Evolutionary conservation across 805 yeast genomes (phyloP).

Genomic region (Saturnispora hagleri): DNA sequence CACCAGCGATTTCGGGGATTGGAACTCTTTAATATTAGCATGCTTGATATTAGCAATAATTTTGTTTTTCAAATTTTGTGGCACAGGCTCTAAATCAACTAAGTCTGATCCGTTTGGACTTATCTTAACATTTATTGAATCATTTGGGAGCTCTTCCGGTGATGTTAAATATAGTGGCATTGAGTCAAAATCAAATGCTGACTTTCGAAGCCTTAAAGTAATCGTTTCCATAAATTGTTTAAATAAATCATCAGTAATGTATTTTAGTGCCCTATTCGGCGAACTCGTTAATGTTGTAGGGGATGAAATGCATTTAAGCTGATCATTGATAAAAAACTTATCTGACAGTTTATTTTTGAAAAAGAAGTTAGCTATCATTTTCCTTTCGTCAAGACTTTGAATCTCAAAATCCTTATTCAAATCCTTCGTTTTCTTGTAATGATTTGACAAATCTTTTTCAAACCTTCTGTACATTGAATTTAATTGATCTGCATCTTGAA

Average conservation of each 20-base stretch:
- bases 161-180: constrained; percentile 25
- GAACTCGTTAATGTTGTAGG: constrained; percentile 20
- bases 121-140: constrained; percentile 10
- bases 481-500: constrained; percentile 42
- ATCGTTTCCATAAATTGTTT: constrained; percentile 44
- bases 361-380: constrained; percentile 21
- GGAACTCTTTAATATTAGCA: constrained; percentile 12
- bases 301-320: constrained; percentile 31
- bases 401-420: constrained; percentile 20
- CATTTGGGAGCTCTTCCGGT: constrained; percentile 12
- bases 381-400: constrained; percentile 22
- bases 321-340: constrained; percentile 25
- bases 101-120: constrained; percentile 7
- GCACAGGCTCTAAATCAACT: constrained; percentile 25
- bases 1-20: constrained; percentile 14
- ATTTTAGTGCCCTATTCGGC: constrained; percentile 18
- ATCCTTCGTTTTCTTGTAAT: constrained; percentile 13
- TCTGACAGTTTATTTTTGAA: constrained; percentile 16
- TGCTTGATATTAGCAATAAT: constrained; percentile 11
- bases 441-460: constrained; percentile 29
- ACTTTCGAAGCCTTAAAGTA: constrained; percentile 42
- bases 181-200: constrained; percentile 41
- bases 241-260: constrained; percentile 32
- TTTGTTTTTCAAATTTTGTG: constrained; percentile 16
- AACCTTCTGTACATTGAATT: constrained; percentile 40